Conservation (phyloP, 2,329 filamentous ascomycete species). For the Pseudocercospora fuligena region DNA sequence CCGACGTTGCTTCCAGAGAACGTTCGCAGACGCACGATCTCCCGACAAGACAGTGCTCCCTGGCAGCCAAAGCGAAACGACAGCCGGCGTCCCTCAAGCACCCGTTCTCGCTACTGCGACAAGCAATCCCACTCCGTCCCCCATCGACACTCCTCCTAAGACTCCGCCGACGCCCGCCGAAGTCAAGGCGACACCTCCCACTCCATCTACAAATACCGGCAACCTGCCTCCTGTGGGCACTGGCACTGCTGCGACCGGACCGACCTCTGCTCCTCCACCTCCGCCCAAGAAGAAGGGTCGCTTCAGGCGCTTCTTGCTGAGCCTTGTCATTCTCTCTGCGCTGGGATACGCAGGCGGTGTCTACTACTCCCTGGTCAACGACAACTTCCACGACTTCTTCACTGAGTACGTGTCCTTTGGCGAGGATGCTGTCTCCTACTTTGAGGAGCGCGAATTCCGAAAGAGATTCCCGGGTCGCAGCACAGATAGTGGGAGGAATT, state of each 20-base stretch:
- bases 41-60: slow-evolving; percentile 43
- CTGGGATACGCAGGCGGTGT: slow-evolving; percentile 85
- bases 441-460: slow-evolving; percentile 92
- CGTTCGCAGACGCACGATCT: slow-evolving; percentile 37
- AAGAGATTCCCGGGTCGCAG: slow-evolving; percentile 73
- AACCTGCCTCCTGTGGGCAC: slow-evolving; percentile 38
- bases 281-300: slow-evolving; percentile 68
- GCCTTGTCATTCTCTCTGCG: slow-evolving; percentile 74
- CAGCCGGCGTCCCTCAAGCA: slow-evolving; percentile 39
- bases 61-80: slow-evolving; percentile 36
- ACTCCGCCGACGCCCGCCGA: slow-evolving; percentile 33
- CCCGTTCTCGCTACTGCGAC: slow-evolving; percentile 33
- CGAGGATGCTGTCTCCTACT: slow-evolving; percentile 91
- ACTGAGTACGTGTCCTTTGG: slow-evolving; percentile 95
- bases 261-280: slow-evolving; percentile 49
- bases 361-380: slow-evolving; percentile 89
- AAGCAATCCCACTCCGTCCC: slow-evolving; percentile 17
- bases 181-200: slow-evolving; percentile 27
- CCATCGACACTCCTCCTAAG: slow-evolving; percentile 21
- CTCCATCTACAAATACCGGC: slow-evolving; percentile 33
- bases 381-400: slow-evolving; percentile 99
- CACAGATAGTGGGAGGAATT: slow-evolving; percentile 44
- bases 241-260: slow-evolving; percentile 47
- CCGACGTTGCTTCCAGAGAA: slow-evolving; percentile 29
- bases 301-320: slow-evolving; percentile 77